Evolutionary conservation across 495 filamentous ascomycete genomes (phyloP).

Genomic region (Pyrenopolyporus hunteri): DNA sequence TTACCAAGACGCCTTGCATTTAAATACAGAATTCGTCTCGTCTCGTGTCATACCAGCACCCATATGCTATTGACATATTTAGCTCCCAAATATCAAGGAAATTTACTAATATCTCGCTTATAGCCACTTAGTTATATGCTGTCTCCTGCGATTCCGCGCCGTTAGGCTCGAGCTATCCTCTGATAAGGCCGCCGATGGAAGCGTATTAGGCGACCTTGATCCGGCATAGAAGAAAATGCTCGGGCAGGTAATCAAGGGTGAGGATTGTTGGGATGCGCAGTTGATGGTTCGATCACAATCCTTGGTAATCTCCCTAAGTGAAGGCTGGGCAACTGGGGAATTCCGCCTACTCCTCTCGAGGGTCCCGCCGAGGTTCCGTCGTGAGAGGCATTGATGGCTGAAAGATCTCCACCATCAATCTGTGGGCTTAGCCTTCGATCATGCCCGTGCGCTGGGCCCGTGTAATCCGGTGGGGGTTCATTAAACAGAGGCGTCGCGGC

Average conservation of each 20-base stretch:
- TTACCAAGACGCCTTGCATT: slow-evolving; percentile 29
- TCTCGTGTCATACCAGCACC: neutral
- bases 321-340: slow-evolving; percentile 53
- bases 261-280: slow-evolving; percentile 41
- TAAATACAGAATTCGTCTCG: slow-evolving; percentile 23
- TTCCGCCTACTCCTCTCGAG: slow-evolving; percentile 44
- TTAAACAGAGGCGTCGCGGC: slow-evolving; percentile 44
- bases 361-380: slow-evolving; percentile 19
- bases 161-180: too few relatives aligned
- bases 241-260: neutral
- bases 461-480: slow-evolving; percentile 59
- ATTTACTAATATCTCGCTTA: neutral
- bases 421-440: slow-evolving; percentile 44
- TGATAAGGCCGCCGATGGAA: too few relatives aligned
- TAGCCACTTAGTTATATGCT: slow-evolving; percentile 4
- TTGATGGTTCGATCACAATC: slow-evolving; percentile 60
- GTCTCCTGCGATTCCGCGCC: neutral
- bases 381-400: slow-evolving; percentile 11
- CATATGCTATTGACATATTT: neutral
- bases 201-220: neutral
- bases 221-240: neutral
- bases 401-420: slow-evolving; percentile 39
- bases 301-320: slow-evolving; percentile 51
- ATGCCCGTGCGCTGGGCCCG: slow-evolving; percentile 42
- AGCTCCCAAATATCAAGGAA: slow-evolving; percentile 2